phyloP scores from a whole-genome alignment of 495 filamentous ascomycete genomes.

The Hypoxylon lienhwacheense region DNA sequence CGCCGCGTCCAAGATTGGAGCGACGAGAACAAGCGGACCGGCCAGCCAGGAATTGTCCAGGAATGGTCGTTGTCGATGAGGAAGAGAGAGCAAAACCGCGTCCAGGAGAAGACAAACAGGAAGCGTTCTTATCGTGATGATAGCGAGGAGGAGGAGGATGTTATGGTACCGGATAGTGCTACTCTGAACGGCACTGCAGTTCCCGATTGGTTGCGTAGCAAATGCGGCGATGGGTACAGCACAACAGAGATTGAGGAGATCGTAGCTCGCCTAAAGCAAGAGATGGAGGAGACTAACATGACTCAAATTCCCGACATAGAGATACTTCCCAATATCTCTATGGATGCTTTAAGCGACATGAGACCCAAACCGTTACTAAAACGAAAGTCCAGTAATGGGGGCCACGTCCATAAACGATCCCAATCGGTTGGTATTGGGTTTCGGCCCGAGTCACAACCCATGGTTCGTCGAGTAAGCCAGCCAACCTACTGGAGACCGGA shows the following conservation, averaged over 20 bases:
- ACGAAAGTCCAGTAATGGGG: slow-evolving; percentile 24
- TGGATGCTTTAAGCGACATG: slow-evolving; percentile 17
- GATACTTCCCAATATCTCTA: slow-evolving; percentile 60
- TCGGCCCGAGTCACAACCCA: slow-evolving; percentile 20
- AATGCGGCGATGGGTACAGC: slow-evolving; percentile 41
- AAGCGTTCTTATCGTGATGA: slow-evolving; percentile 35
- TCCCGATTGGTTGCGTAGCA: slow-evolving; percentile 46
- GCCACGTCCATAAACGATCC: slow-evolving; percentile 42
- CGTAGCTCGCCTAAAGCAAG: slow-evolving; percentile 37
- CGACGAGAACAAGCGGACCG: slow-evolving; percentile 39
- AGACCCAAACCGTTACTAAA: slow-evolving; percentile 26
- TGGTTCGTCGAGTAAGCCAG: slow-evolving; percentile 40
- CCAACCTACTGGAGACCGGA: slow-evolving; percentile 19
- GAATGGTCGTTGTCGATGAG: slow-evolving; percentile 53
- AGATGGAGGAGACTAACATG: slow-evolving; percentile 36
- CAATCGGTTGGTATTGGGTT: slow-evolving; percentile 43
- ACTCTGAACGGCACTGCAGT: slow-evolving; percentile 42
- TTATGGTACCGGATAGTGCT: slow-evolving; percentile 17
- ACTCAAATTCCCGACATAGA: slow-evolving; percentile 65
- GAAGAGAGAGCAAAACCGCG: slow-evolving; percentile 56
- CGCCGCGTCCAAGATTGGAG: slow-evolving; percentile 63
- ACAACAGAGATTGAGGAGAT: slow-evolving; percentile 45
- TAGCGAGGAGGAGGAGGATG: slow-evolving; percentile 36
- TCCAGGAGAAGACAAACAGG: slow-evolving; percentile 39
- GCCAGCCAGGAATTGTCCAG: slow-evolving; percentile 48